Base-by-base conservation (phyloP, 140 eudicot species). In the Ambrosia hybrid region DNA sequence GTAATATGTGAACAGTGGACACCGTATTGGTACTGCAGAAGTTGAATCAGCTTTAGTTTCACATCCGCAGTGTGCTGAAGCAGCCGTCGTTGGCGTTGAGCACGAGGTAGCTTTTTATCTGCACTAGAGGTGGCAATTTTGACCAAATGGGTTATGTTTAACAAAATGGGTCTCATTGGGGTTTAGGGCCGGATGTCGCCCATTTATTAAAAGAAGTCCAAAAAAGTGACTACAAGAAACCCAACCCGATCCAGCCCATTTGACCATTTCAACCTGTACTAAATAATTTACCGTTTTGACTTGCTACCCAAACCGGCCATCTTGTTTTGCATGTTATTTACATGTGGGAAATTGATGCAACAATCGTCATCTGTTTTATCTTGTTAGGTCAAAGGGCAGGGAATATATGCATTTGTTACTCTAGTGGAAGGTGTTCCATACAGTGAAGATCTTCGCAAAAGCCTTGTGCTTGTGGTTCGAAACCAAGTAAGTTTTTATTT, bases 41-140 rank as follows among this genome's bases (percentile, higher is more conserved):
- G 97, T 95, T 75, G 99, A 95, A 82, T 95, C 99, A 34, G 99
- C 99, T 64, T 83, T 95, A 72, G 99, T 95, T 86, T 95, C 97
- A 56, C 99, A 95, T 76, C 97, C 97, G n/a, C 95, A 88, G 5
- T 95, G 99, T 70, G 87, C 97, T 72, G 99, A 95, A 85, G 99
- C 99, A 53, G 99, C 99, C 64, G 99, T 95, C 11, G 99, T 95
- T 68, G 99, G 96, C 62, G 87, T 95, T 78, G 99, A 95, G 71
- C 99, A 95, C 75, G 99, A 88, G 99, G 99, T 91, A 83, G 48
- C 48, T 75, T 36, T 73, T 4, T 72, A 41, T 3, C 56, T 13
- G 37, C 26, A 73, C 34, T 33, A 33, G 8, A 49, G 45, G 46
- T 72, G 69, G 49, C 56, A 41, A 26, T 16, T 56, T 71, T 59